Evolutionary conservation across 2,329 filamentous ascomycete genomes (phyloP), one percentile per base, ranked within the genome.

Genomic region (Pestalotiopsis sp.): DNA sequence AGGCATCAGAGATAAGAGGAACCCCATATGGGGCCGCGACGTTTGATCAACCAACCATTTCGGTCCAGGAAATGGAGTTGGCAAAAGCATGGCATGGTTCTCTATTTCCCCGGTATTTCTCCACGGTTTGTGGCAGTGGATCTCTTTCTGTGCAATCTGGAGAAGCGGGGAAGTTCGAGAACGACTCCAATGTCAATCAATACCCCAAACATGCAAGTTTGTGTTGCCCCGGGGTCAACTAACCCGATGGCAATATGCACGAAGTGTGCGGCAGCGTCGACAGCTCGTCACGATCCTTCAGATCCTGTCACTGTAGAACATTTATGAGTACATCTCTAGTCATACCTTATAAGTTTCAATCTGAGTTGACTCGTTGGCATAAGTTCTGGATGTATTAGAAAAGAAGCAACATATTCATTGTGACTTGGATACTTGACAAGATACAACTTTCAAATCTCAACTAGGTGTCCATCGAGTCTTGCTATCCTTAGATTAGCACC

Each of bases 91-190:
- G 31, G 7, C 31, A 36, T 36, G 31, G 31, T 52, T 23, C 17
- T 17, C 6, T 27, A 60, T 60, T 27, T 55, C 49, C 49, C 23
- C 23, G 57, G 57, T 36, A 27, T 14, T 60, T 60, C 23, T 36
- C 57, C 23, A 27, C 31, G 31, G 23, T 36, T 55, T 20, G n/a
- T 23, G 13, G n/a, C 25, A 17, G 25, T 60, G 57, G 31, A 60
- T 52, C 14, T 52, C 45, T 52, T 52, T 52, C 4, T 23, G 2
- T 38, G 7, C 12, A 2, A 13, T 45, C 52, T 41, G 61, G 61
- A 31, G 25, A 64, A 52, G 41, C 63, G 63, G 63, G 63, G 63
- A 55, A 65, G 25, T 23, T 31, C 20, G 63, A 23, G 11, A 17
- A 17, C n/a, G n/a, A 45, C 27, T 45, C 63, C 63, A 45, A 55